Conservation (phyloP, 1,139 yeast genomes). For the Zhuliangozyma blackwelliae region DNA sequence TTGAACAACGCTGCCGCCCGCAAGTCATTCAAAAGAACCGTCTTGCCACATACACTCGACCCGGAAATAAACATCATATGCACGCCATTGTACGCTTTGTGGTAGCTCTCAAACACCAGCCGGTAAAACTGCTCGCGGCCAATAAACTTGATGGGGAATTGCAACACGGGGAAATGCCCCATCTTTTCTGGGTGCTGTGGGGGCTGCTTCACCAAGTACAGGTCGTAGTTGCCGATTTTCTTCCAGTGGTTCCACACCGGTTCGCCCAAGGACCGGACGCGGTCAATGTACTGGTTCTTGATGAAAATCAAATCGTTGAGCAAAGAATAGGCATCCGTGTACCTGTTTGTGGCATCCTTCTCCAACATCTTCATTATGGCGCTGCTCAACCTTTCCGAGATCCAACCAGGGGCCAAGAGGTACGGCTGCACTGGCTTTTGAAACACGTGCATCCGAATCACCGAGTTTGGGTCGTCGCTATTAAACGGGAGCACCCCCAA, state of each 20-base stretch:
- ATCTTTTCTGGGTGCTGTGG: constrained; percentile 6
- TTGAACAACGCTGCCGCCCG: constrained; percentile 33
- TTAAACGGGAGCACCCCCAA: constrained; percentile 46
- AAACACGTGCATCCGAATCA: constrained; percentile 40
- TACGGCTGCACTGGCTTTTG: constrained; percentile 41
- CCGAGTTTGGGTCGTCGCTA: constrained; percentile 36
- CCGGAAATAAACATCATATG: constrained; percentile 39
- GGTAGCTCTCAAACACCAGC: constrained; percentile 21
- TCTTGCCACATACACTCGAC: constrained; percentile 47
- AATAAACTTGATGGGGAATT: constrained; percentile 26
- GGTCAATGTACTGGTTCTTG: constrained; percentile 18
- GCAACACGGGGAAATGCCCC: constrained; percentile 18
- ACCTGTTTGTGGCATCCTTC: constrained; percentile 41
- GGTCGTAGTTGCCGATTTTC: constrained; percentile 4
- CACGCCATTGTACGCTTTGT: constrained; percentile 15
- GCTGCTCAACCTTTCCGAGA: constrained; percentile 34
- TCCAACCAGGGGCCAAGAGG: constrained; percentile 28
- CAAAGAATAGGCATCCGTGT: constrained; percentile 32
- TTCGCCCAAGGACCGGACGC: constrained; percentile 7
- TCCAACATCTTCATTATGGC: constrained; percentile 43
- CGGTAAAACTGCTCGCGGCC: constrained; percentile 34
- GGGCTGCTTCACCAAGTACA: constrained; percentile 7
- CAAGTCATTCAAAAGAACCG: constrained; percentile 41
- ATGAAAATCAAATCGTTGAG: constrained; percentile 32
- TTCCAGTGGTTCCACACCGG: constrained; percentile 9